Conservation (phyloP, 1,284 basidiomycete genomes). For the Schizophyllum amplum region DNA sequence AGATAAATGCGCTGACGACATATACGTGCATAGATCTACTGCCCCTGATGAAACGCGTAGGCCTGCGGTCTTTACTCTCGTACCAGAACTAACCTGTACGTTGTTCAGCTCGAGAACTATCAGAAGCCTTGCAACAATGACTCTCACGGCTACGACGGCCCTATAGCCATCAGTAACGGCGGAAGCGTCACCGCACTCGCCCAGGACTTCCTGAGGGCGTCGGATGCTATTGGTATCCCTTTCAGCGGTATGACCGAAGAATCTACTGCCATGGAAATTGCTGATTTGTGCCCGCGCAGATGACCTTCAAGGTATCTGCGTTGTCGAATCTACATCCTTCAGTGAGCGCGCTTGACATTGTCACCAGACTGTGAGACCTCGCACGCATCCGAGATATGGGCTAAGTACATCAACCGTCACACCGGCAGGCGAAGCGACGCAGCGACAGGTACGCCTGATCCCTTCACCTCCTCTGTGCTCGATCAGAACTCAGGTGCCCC, state of each 20-base stretch:
- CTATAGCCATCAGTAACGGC: constrained; percentile 51
- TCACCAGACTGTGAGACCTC: constrained; percentile 44
- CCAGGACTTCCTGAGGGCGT: constrained; percentile 35
- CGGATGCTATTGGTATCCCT: constrained; percentile 55
- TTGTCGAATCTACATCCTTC: not conserved
- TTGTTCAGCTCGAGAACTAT: constrained; percentile 57
- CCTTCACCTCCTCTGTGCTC: not conserved
- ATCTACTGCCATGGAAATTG: not conserved
- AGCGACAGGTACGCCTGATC: constrained; percentile 41
- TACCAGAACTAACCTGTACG: constrained; percentile 3
- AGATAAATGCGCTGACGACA: not conserved
- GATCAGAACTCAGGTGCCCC: not conserved
- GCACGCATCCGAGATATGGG: constrained; percentile 68
- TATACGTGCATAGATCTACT: constrained; percentile 38
- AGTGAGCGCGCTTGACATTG: not conserved
- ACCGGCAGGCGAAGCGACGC: constrained; percentile 66
- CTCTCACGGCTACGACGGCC: constrained; percentile 41
- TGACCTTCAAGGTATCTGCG: constrained; percentile 49
- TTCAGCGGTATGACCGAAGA: constrained; percentile 47
- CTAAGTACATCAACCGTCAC: constrained; percentile 69
- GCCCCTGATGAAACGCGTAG: constrained; percentile 62
- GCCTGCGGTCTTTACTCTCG: constrained; percentile 7
- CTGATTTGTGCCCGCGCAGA: constrained; percentile 27
- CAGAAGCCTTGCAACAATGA: constrained; percentile 48
- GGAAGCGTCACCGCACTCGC: constrained; percentile 23